Evolutionary conservation across 2,329 filamentous ascomycete species (phyloP), one percentile per base, ranked within the genome.

Genomic region (Curvularia spicifera): DNA sequence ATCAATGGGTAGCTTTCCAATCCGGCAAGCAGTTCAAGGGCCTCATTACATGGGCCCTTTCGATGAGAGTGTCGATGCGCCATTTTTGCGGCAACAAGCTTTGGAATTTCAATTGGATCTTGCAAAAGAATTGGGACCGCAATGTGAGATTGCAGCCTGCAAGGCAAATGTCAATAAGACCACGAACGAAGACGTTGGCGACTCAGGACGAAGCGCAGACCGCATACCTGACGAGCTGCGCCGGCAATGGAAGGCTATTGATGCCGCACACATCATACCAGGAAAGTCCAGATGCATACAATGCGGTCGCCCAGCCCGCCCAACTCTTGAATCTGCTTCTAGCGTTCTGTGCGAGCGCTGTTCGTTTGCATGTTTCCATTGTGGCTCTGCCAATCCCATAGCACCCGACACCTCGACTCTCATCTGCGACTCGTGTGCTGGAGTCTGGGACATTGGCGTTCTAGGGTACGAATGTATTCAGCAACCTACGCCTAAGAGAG

Each of bases 1-100:
- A 2, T 74, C 78, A 2, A 75, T 80, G 64, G 79, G 80, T 15
- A 71, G 73, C 12, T 64, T 82, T 20, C 81, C 81, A 1, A 71
- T 78, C 8, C 67, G 69, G 5, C 81, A 83, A 63, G 78, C 77
- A 8, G 75, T 82, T 0, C 80, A 82, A 67, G 81, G 81, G 1
- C 71, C 72, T 0, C 69, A 70, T 2, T 82, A 83, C 53, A 29
- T 40, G 6, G 80, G 80, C 0, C 79, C 79, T 2, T 79, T 70
- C 37, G 68, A 75, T 53, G 29, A 43, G 2, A 57, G 61, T 44
- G 20, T 71, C 39, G 66, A 76, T 56, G 68, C 70, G 5, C 55
- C 65, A 4, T 54, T 64, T 43, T 59, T 75, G 33, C 64, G 71
- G 45, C 53, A 67, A 18, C 63, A 75, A 53, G 73, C 78, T 0